phyloP scores from a whole-genome alignment of 495 filamentous ascomycete species.

The Neurospora sublineolata region DNA sequence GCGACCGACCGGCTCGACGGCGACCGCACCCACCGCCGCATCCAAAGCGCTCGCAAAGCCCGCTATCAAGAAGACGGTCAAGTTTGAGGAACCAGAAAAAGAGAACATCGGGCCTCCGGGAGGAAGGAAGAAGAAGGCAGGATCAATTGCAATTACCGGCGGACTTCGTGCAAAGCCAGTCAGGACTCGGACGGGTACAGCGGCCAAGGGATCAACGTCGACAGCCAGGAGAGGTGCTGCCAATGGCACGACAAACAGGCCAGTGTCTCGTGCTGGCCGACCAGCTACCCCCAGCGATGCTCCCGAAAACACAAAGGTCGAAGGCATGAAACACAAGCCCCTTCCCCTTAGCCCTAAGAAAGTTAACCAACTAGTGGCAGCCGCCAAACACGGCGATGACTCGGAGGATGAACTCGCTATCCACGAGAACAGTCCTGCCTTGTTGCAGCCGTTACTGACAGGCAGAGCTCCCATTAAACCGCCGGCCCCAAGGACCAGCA shows the following conservation, averaged over 20 bases:
- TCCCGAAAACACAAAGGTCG: slow-evolving; percentile 10
- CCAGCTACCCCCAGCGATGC: not conserved
- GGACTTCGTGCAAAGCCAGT: slow-evolving; percentile 35
- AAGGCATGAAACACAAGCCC: slow-evolving; percentile 20
- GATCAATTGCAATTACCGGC: slow-evolving; percentile 16
- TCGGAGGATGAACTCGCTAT: slow-evolving; percentile 46
- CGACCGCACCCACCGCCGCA: slow-evolving; percentile 14
- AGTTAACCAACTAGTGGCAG: slow-evolving; percentile 36
- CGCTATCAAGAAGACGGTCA: slow-evolving; percentile 41
- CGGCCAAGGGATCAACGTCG: not conserved
- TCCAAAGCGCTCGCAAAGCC: slow-evolving; percentile 25
- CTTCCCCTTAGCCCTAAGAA: slow-evolving; percentile 44
- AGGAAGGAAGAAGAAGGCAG: slow-evolving; percentile 18
- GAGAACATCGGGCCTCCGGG: slow-evolving; percentile 36
- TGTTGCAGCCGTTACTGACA: slow-evolving; percentile 26
- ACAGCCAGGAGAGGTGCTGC: not conserved
- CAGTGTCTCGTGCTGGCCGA: not conserved
- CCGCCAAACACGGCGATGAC: slow-evolving; percentile 9
- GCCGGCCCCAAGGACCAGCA: slow-evolving; percentile 6
- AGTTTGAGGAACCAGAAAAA: slow-evolving; percentile 46
- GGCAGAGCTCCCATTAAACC: slow-evolving; percentile 35
- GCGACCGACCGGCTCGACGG: not conserved
- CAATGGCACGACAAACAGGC: not conserved
- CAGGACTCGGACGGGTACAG: slow-evolving; percentile 14
- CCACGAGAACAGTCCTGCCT: slow-evolving; percentile 33